phyloP scores from a whole-genome alignment of 148 eudicot genomes.

The Suaeda aralocaspica region DNA sequence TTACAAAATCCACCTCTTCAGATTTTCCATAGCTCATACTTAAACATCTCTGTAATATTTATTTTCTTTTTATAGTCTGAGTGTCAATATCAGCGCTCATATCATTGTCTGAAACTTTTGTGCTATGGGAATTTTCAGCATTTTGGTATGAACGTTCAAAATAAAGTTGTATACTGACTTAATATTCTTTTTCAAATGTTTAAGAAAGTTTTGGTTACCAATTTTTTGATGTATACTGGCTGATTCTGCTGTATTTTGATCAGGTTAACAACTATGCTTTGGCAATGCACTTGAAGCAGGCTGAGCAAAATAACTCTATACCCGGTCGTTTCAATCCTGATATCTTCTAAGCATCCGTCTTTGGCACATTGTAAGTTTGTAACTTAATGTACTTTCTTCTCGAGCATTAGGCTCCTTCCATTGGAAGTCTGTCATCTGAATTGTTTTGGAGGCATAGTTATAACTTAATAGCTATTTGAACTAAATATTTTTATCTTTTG shows the following conservation, averaged over 20 bases:
- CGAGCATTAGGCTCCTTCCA: not conserved
- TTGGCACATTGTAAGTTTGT: slow-evolving; percentile 8
- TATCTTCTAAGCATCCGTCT: slow-evolving; percentile 40
- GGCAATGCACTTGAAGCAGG: slow-evolving; percentile 72
- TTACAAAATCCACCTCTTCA: too few species aligned
- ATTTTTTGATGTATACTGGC: not conserved
- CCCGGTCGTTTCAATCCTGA: slow-evolving; percentile 64
- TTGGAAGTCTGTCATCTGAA: not conserved
- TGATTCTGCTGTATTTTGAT: not conserved
- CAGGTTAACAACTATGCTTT: slow-evolving; percentile 71
- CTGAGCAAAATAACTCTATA: slow-evolving; percentile 57
- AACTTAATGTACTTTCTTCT: not conserved
- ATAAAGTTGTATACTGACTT: too few species aligned
- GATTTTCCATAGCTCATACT: too few species aligned
- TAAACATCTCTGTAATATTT: too few species aligned
- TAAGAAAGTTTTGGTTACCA: too few species aligned
- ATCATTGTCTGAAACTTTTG: too few species aligned
- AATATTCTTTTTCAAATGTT: too few species aligned
- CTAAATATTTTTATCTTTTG: not conserved
- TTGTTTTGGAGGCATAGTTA: not conserved
- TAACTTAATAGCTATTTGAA: not conserved
- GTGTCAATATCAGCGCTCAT: too few species aligned
- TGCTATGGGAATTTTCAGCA: too few species aligned
- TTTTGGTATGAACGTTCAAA: too few species aligned
- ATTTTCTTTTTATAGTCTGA: too few species aligned